Percentiles rank a stretch among this genome's conserved stretches.
Evolutionary conservation across 768 basidiomycete genomes (phyloP).

Genomic region (Daedalea quercina): DNA sequence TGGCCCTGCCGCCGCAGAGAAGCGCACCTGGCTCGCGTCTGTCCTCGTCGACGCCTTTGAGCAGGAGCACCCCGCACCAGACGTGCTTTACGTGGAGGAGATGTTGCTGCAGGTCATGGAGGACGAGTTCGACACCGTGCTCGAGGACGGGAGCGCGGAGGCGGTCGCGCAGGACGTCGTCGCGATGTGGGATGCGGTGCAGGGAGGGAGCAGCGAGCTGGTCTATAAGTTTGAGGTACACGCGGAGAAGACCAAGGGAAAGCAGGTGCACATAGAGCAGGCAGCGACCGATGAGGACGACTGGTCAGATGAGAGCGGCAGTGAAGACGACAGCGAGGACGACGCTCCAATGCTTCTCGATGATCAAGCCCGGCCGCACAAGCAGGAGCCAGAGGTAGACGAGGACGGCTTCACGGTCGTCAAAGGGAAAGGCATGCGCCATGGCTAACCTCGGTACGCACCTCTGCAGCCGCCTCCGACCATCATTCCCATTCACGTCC

Average conservation of each 20-base stretch:
- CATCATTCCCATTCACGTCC: too few relatives aligned
- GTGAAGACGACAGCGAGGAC: constrained; percentile 29
- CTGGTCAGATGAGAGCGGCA: constrained; percentile 43
- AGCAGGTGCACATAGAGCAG: constrained; percentile 43
- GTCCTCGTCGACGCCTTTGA: constrained; percentile 78
- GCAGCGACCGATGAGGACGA: constrained; percentile 33
- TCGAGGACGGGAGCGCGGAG: constrained; percentile 84
- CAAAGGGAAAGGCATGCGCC: constrained; percentile 38
- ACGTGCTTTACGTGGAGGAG: constrained; percentile 76
- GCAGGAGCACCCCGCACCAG: constrained; percentile 37
- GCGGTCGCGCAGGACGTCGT: constrained; percentile 69
- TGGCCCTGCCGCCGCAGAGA: constrained; percentile 60
- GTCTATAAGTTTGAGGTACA: constrained; percentile 58
- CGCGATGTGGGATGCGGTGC: constrained; percentile 53
- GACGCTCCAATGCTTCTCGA: constrained; percentile 54
- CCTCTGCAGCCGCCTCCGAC: background rate
- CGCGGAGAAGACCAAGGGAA: constrained; percentile 53
- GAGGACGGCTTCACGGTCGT: constrained; percentile 92
- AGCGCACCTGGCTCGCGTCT: constrained; percentile 82
- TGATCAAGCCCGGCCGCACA: constrained; percentile 22
- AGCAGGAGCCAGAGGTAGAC: constrained; percentile 69
- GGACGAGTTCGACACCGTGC: constrained; percentile 78
- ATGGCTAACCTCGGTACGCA: constrained; percentile 8
- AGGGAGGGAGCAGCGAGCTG: constrained; percentile 36
- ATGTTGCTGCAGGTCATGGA: constrained; percentile 75